These are phyloP conservation scores for Trichoderma pleuroti DNA, from an alignment of 2,329 filamentous ascomycete genomes.

Conservation along the genomic window DNA sequence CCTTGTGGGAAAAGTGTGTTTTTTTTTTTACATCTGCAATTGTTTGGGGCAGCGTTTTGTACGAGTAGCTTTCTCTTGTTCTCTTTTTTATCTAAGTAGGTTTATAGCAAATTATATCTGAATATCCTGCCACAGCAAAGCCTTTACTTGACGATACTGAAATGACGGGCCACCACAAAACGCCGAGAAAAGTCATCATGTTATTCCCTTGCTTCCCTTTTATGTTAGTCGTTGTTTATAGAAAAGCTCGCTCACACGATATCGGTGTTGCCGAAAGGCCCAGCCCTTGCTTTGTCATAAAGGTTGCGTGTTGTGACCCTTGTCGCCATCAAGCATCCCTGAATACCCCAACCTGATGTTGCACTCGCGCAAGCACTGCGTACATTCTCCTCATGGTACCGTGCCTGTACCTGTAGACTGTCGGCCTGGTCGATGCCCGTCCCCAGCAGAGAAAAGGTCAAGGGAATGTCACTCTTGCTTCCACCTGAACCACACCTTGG, in stretches of 20 bases:
- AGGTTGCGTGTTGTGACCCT: neutral
- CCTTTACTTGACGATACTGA: neutral
- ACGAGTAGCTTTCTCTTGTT: neutral
- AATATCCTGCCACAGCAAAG: neutral
- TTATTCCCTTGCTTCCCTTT: neutral
- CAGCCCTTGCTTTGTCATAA: neutral
- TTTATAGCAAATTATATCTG: neutral
- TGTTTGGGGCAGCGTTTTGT: neutral
- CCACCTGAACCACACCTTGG: neutral
- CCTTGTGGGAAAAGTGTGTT: neutral
- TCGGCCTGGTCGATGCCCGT: neutral
- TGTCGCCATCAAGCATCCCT: neutral
- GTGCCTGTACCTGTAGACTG: neutral
- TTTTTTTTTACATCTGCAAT: neutral
- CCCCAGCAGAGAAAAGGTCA: neutral
- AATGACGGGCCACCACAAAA: neutral
- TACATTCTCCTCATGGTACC: neutral
- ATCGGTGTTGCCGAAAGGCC: neutral
- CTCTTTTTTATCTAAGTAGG: neutral
- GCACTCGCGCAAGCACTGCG: neutral
- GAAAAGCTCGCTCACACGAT: neutral
- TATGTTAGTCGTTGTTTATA: neutral
- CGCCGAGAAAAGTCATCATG: neutral
- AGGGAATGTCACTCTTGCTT: neutral
- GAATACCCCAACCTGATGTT: neutral